Evolutionary conservation across 805 yeast genomes (phyloP).

Genomic region (Wickerhamiella sorbophila): DNA sequence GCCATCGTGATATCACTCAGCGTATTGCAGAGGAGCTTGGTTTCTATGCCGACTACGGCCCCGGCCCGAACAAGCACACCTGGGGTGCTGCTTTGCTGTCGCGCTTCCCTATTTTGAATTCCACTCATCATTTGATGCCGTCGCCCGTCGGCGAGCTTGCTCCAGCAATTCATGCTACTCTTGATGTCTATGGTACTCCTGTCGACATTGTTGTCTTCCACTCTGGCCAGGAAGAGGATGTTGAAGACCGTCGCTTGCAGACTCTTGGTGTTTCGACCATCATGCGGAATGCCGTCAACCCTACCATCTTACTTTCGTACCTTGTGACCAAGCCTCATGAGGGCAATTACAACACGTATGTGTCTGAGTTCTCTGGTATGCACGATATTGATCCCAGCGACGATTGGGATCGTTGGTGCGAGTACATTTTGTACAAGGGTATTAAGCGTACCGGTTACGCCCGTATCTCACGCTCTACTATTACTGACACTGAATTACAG

Average conservation of each 20-base stretch:
- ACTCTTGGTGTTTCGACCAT: constrained; percentile 58
- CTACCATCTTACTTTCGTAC: constrained; percentile 78
- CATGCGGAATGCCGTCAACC: constrained; percentile 68
- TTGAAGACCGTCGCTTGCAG: constrained; percentile 81
- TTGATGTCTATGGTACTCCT: constrained; percentile 73
- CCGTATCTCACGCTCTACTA: constrained; percentile 79
- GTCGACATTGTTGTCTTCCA: constrained; percentile 96
- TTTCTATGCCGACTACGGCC: constrained; percentile 93
- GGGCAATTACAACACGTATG: constrained; percentile 88
- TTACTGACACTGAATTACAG: constrained; percentile 94
- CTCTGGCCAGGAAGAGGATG: constrained; percentile 96
- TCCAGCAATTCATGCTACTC: constrained; percentile 93
- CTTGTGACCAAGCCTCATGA: constrained; percentile 74
- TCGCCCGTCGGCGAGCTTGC: constrained; percentile 97
- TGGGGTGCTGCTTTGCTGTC: constrained; percentile 94
- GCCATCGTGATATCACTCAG: constrained; percentile 88
- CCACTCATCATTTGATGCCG: constrained; percentile 84
- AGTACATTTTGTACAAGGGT: constrained; percentile 79
- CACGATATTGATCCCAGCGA: constrained; percentile 74
- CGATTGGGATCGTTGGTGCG: constrained; percentile 98
- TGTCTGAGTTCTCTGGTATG: constrained; percentile 72
- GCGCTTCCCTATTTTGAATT: constrained; percentile 81
- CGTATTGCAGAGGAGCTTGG: constrained; percentile 81
- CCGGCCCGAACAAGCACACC: constrained; percentile 94
- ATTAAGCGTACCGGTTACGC: constrained; percentile 86